A percentile compares a stretch with the other conserved stretches of the same genome.
These are phyloP conservation scores for Centrapalus pauciflorus DNA, from an alignment of 129 eudicot species.

Conservation along the genomic window DNA sequence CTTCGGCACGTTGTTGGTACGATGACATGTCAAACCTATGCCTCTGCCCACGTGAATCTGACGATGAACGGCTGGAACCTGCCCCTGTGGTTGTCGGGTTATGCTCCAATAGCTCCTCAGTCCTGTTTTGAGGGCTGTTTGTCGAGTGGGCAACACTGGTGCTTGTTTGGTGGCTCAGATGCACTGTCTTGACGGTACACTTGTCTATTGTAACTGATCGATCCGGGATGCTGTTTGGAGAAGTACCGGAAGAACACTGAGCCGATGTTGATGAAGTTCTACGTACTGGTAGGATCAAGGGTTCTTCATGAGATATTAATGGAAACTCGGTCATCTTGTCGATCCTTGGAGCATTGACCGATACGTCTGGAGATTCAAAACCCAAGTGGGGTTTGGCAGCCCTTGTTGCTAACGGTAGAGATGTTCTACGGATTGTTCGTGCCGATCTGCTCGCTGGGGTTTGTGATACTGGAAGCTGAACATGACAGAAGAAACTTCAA, in stretches of 20 bases:
- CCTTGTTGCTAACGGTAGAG: slow-evolving; percentile 48
- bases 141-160: slow-evolving; percentile 19
- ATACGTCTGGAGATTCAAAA: slow-evolving; percentile 70
- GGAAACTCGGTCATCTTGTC: slow-evolving; percentile 83
- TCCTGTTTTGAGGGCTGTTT: slow-evolving; percentile 31
- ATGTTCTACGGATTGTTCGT: slow-evolving; percentile 53
- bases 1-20: slow-evolving; percentile 88
- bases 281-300: slow-evolving; percentile 26
- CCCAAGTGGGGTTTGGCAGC: slow-evolving; percentile 23
- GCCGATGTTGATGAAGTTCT: slow-evolving; percentile 56
- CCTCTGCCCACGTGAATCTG: slow-evolving; percentile 38
- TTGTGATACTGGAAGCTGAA: slow-evolving; percentile 64
- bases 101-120: slow-evolving; percentile 32
- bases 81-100: slow-evolving; percentile 24
- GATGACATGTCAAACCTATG: slow-evolving; percentile 71
- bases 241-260: slow-evolving; percentile 47
- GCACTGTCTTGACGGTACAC: slow-evolving; percentile 54
- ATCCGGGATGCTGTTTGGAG: slow-evolving; percentile 36
- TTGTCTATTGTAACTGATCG: slow-evolving; percentile 72
- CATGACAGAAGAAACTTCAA: background rate
- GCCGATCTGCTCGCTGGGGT: slow-evolving; percentile 44
- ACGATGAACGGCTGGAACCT: slow-evolving; percentile 39
- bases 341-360: slow-evolving; percentile 84
- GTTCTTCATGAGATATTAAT: slow-evolving; percentile 41
- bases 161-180: slow-evolving; percentile 18